Evolutionary conservation across 2,329 filamentous ascomycete genomes (phyloP).

Genomic region (Colletotrichum lupini): DNA sequence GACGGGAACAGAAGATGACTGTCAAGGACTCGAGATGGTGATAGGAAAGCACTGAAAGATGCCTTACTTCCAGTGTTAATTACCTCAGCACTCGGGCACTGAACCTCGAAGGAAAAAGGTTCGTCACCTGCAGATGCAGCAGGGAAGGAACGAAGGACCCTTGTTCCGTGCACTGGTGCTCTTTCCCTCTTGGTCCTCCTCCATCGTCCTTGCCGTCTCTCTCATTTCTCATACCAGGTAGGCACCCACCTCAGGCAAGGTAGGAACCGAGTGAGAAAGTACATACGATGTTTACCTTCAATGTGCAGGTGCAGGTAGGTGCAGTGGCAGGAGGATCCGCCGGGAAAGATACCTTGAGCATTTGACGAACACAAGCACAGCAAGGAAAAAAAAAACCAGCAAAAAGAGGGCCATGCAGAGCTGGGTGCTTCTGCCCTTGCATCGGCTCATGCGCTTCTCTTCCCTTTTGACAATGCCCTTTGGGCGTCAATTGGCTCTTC

Average conservation of each 20-base stretch:
- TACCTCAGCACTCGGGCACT: neutral
- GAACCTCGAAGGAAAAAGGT: neutral
- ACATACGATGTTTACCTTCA: neutral
- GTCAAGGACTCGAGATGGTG: neutral
- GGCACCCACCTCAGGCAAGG: neutral
- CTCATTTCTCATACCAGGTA: neutral
- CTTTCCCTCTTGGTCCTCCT: neutral
- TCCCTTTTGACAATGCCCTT: neutral
- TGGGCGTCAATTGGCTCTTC: neutral
- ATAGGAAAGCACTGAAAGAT: neutral
- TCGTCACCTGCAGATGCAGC: constrained; percentile 1
- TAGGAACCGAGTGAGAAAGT: neutral
- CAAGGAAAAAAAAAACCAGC: neutral
- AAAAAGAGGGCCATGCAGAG: neutral
- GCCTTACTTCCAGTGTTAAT: too few relatives aligned
- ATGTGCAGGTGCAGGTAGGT: neutral
- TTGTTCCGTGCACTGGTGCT: neutral
- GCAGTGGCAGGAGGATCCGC: neutral
- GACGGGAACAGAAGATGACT: neutral
- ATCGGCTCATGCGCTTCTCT: neutral
- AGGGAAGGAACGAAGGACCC: neutral
- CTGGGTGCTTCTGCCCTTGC: neutral
- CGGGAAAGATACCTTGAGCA: neutral
- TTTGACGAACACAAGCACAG: neutral
- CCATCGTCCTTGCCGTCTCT: neutral